phyloP scores from a whole-genome alignment of 306 rosid genomes.

The Acacia acuminata region DNA sequence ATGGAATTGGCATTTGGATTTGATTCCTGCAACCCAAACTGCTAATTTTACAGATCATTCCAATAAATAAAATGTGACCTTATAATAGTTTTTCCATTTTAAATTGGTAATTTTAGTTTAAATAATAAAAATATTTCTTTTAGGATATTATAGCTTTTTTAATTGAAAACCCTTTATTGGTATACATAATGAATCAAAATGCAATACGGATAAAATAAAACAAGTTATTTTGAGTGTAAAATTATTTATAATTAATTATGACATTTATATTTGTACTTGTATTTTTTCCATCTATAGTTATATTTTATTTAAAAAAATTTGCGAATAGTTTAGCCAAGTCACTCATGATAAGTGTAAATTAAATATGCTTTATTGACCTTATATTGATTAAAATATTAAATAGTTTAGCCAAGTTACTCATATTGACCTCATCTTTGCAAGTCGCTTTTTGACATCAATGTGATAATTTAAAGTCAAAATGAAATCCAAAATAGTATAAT shows the following conservation, averaged over 20 bases:
- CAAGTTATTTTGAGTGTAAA: not conserved
- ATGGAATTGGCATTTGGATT: conserved; percentile 17
- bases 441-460: too few species aligned
- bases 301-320: too few species aligned
- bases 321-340: too few species aligned
- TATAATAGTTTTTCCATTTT: not conserved
- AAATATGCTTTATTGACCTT: too few species aligned
- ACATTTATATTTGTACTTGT: not conserved
- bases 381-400: too few species aligned
- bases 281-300: too few species aligned
- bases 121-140: not conserved
- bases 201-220: not conserved
- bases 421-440: too few species aligned
- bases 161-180: not conserved
- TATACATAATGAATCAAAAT: not conserved
- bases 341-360: not conserved
- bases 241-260: not conserved
- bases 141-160: not conserved
- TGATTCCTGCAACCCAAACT: not conserved
- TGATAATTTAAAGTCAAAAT: too few species aligned
- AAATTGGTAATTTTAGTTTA: not conserved
- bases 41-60: conserved; percentile 7
- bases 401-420: too few species aligned
- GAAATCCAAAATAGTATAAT: too few species aligned
- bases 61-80: not conserved